phyloP scores from a whole-genome alignment of 768 basidiomycete species.

The Russula sp. region DNA sequence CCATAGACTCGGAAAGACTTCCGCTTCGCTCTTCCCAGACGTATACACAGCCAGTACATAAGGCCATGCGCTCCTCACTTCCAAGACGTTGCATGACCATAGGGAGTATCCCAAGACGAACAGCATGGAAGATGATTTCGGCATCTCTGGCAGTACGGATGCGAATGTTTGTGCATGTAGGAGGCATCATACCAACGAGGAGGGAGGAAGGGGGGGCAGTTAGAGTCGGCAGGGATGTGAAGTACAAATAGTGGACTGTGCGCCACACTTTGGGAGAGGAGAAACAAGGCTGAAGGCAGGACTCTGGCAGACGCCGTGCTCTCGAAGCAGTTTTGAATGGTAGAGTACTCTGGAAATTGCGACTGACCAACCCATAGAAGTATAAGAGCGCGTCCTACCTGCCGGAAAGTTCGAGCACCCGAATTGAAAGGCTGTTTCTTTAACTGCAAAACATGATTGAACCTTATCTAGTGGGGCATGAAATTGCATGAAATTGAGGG shows the following conservation, averaged over 20 bases:
- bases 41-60: constrained; percentile 40
- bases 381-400: constrained; percentile 29
- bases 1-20: constrained; percentile 38
- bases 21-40: constrained; percentile 42
- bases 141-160: constrained; percentile 40
- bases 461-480: constrained; percentile 29
- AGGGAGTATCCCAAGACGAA: constrained; percentile 36
- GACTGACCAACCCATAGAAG: constrained; percentile 28
- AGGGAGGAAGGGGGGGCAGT: constrained; percentile 16
- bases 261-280: constrained; percentile 23
- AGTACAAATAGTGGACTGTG: constrained; percentile 23
- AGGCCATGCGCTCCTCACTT: constrained; percentile 40
- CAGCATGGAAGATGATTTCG: constrained; percentile 42
- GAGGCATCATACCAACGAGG: constrained; percentile 35
- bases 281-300: constrained; percentile 16
- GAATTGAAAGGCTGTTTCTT: constrained; percentile 33
- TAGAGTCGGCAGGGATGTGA: constrained; percentile 26
- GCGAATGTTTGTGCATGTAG: constrained; percentile 40
- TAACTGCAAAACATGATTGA: constrained; percentile 33
- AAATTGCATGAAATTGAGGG: constrained; percentile 27
- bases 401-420: constrained; percentile 28
- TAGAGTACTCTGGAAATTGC: constrained; percentile 7
- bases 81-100: constrained; percentile 43
- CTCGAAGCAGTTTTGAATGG: constrained; percentile 23
- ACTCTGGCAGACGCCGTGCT: constrained; percentile 22